Conservation (phyloP, 352 stramenopile species). For the Pythium coloratum region DNA sequence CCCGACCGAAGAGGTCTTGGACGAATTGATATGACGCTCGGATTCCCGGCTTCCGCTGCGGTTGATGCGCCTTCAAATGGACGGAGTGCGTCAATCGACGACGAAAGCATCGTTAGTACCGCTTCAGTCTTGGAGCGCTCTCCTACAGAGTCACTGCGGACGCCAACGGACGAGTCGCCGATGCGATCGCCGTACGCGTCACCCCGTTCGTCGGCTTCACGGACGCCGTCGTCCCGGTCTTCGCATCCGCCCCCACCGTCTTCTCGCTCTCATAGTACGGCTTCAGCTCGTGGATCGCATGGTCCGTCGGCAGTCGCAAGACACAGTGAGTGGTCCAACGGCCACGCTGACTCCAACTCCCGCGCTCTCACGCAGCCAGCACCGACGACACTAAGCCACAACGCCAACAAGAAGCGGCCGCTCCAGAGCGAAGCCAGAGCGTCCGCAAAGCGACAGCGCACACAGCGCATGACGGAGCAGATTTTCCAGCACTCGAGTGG, state of each 20-base stretch:
- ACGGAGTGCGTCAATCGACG: neutral
- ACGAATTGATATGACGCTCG: neutral
- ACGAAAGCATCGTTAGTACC: neutral
- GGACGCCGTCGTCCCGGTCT: neutral
- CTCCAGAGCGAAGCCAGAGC: neutral
- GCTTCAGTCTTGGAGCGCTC: neutral
- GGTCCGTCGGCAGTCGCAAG: neutral
- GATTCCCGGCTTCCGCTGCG: neutral
- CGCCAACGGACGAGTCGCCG: conserved; percentile 3
- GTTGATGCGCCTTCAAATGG: neutral
- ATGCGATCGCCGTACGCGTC: neutral
- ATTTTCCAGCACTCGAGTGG: conserved; percentile 47
- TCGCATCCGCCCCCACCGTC: neutral
- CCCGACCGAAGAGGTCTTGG: neutral
- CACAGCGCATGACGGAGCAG: conserved; percentile 34
- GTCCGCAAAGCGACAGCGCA: conserved; percentile 14
- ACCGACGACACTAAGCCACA: neutral
- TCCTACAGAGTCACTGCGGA: neutral
- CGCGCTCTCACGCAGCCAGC: neutral
- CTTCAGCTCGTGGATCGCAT: neutral
- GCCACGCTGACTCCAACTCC: neutral
- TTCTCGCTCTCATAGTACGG: neutral
- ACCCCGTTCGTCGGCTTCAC: neutral
- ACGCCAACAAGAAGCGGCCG: neutral
- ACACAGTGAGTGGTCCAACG: neutral